phyloP scores from a whole-genome alignment of 192 early-diverging fungal species.

The Powellomyces hirtus region DNA sequence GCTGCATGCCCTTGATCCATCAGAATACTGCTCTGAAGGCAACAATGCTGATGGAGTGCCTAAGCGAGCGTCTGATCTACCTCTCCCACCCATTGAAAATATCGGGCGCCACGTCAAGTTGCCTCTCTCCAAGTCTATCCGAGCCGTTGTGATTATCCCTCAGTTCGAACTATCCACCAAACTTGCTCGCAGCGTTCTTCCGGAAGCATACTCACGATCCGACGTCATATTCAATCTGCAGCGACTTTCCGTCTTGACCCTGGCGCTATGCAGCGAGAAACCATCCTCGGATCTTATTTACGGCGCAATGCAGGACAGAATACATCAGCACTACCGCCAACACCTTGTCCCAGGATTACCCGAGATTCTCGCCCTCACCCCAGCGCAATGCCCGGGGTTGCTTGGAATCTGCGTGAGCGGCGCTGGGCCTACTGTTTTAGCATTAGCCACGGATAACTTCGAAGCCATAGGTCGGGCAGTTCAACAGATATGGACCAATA shows the following conservation, averaged over 20 bases:
- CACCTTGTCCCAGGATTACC: slow-evolving; percentile 92
- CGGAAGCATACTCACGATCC: slow-evolving; percentile 65
- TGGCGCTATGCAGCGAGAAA: slow-evolving; percentile 60
- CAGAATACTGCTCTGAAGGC: neutral
- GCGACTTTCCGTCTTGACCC: slow-evolving; percentile 86
- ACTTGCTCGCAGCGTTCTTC: slow-evolving; percentile 85
- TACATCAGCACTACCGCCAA: slow-evolving; percentile 96
- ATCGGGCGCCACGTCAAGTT: slow-evolving; percentile 36
- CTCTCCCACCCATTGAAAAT: slow-evolving; percentile 11
- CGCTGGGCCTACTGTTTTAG: slow-evolving; percentile 95
- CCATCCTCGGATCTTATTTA: slow-evolving; percentile 71
- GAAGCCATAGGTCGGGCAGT: slow-evolving; percentile 74
- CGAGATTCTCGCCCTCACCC: slow-evolving; percentile 75
- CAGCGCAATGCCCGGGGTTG: slow-evolving; percentile 74
- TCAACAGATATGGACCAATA: slow-evolving; percentile 56
- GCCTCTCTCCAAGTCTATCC: slow-evolving; percentile 26
- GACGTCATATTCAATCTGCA: slow-evolving; percentile 97
- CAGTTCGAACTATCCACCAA: slow-evolving; percentile 92
- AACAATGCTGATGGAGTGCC: neutral
- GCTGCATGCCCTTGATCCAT: neutral
- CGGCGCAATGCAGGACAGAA: slow-evolving; percentile 91
- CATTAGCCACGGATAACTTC: slow-evolving; percentile 80
- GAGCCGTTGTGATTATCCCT: slow-evolving; percentile 57
- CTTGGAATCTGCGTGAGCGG: slow-evolving; percentile 93
- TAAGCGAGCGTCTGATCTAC: neutral